Conservation (phyloP, 2,329 filamentous ascomycete genomes). For the Alternaria tenuissima region DNA sequence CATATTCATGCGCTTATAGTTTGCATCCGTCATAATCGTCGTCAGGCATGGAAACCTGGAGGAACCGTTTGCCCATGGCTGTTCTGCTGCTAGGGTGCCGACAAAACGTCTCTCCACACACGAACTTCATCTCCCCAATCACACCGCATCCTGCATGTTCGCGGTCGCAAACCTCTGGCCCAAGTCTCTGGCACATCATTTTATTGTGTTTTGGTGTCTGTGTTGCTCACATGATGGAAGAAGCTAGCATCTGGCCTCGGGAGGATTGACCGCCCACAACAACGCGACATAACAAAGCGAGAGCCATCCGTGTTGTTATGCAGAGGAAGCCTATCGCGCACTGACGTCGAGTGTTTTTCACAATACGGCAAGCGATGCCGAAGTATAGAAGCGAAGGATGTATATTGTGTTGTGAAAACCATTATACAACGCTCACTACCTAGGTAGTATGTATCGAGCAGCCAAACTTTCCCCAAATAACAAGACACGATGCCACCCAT, state of each 20-base stretch:
- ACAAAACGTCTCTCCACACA: neutral
- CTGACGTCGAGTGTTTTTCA: neutral
- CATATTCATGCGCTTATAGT: conserved; percentile 12
- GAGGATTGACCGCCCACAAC: neutral
- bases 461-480: conserved; percentile 2
- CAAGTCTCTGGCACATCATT: neutral
- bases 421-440: conserved; percentile 1
- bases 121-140: neutral
- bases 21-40: neutral
- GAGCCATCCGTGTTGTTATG: neutral
- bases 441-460: neutral
- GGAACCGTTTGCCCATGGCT: neutral
- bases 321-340: neutral
- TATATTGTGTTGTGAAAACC: conserved; percentile 13
- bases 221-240: neutral
- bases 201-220: neutral
- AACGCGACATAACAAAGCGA: conserved; percentile 1
- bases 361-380: neutral
- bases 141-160: neutral
- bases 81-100: neutral
- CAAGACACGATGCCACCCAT: conserved; percentile 1
- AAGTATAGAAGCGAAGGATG: conserved; percentile 13
- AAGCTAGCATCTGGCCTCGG: neutral
- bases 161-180: neutral
- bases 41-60: neutral